These are phyloP conservation scores for Aureobasidium musti DNA, from an alignment of 2,329 filamentous ascomycete species.

Conservation along the genomic window DNA sequence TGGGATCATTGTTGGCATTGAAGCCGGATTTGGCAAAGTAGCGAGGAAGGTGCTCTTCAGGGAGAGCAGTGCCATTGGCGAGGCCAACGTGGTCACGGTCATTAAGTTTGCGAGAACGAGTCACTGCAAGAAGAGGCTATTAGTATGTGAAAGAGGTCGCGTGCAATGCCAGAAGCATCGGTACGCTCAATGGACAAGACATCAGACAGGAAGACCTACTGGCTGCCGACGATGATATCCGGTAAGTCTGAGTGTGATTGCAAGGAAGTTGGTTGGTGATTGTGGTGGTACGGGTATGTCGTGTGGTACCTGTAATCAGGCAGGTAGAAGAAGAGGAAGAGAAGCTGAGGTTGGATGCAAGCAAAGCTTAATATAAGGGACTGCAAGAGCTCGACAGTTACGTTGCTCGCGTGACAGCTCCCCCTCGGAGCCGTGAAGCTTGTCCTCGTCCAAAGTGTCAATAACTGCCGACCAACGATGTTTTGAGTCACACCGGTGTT, in stretches of 20 bases:
- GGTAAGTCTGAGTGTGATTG: not conserved
- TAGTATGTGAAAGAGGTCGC: slow-evolving; percentile 4
- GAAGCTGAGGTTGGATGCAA: slow-evolving; percentile 25
- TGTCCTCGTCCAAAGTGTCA: slow-evolving; percentile 4
- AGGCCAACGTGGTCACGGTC: slow-evolving; percentile 85
- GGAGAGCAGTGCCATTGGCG: slow-evolving; percentile 69
- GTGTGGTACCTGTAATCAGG: not conserved
- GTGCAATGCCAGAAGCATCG: not conserved
- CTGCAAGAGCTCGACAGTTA: slow-evolving; percentile 18
- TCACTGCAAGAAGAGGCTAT: slow-evolving; percentile 63
- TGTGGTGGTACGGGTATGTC: not conserved
- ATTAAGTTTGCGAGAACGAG: slow-evolving; percentile 94
- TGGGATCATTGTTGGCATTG: slow-evolving; percentile 72
- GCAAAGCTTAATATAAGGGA: slow-evolving; percentile 28
- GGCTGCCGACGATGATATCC: not conserved
- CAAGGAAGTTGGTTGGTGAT: not conserved
- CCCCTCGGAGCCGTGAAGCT: slow-evolving; percentile 20
- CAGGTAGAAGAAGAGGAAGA: slow-evolving; percentile 14
- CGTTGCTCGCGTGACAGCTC: slow-evolving; percentile 26
- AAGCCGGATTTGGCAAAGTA: slow-evolving; percentile 91
- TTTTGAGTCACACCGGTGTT: slow-evolving; percentile 1
- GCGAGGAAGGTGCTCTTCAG: slow-evolving; percentile 76
- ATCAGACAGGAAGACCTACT: not conserved
- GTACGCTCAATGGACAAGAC: not conserved
- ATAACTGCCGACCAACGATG: not conserved